A percentile compares a stretch with the other conserved stretches of the same genome.
Evolutionary conservation across 805 yeast species (phyloP).

Genomic region (Tetrapisispora phaffii): DNA sequence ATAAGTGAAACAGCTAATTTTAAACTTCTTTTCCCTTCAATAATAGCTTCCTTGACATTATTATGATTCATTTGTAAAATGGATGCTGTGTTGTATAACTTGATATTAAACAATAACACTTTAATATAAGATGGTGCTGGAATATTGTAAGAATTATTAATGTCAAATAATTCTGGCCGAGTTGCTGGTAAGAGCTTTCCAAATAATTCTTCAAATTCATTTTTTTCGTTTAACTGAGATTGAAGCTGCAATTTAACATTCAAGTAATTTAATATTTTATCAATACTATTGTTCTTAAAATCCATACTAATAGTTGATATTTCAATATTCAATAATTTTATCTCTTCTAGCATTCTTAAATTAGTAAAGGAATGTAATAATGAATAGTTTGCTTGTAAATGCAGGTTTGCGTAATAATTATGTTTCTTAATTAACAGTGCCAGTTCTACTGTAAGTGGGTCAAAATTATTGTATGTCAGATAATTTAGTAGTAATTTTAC

Average conservation of each 20-base stretch:
- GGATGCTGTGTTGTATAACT: slow-evolving; percentile 14
- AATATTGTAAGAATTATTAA: slow-evolving; percentile 15
- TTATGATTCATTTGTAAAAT: slow-evolving; percentile 11
- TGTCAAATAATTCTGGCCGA: slow-evolving; percentile 19
- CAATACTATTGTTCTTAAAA: slow-evolving; percentile 6
- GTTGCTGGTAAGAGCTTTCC: slow-evolving; percentile 7
- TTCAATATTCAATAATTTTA: neutral
- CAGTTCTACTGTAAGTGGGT: slow-evolving; percentile 14
- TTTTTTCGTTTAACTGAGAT: slow-evolving; percentile 8
- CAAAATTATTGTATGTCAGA: slow-evolving; percentile 20
- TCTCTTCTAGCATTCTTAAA: slow-evolving; percentile 12
- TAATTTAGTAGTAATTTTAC: slow-evolving; percentile 17
- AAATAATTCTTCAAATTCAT: slow-evolving; percentile 15
- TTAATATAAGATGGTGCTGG: slow-evolving; percentile 16
- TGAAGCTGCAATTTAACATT: slow-evolving; percentile 5
- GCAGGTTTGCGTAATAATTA: slow-evolving; percentile 7
- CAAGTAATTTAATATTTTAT: slow-evolving; percentile 7
- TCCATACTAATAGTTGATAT: neutral
- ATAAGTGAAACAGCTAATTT: slow-evolving; percentile 46
- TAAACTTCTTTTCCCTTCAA: slow-evolving; percentile 39
- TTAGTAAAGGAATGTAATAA: slow-evolving; percentile 10
- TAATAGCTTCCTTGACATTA: slow-evolving; percentile 18
- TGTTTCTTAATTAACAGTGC: slow-evolving; percentile 2
- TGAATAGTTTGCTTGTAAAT: slow-evolving; percentile 5
- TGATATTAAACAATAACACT: slow-evolving; percentile 24